phyloP scores from a whole-genome alignment of 2,329 filamentous ascomycete species.

The Chaetomium strumarium region DNA sequence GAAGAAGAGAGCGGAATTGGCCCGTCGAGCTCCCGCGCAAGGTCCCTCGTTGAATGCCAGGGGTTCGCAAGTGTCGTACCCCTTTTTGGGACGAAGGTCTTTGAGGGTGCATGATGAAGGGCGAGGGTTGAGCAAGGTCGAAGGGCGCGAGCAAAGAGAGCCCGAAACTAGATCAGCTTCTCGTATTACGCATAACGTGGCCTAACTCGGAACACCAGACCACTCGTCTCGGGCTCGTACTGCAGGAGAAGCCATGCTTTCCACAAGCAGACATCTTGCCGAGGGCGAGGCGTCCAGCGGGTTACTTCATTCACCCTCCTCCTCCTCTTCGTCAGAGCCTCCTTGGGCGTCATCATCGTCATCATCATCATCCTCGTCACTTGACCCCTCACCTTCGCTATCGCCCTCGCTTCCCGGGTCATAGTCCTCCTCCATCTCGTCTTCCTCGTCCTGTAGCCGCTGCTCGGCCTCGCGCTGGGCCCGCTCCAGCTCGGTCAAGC shows the following conservation, averaged over 20 bases:
- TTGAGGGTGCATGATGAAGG: too few species aligned
- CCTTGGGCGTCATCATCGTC: slow-evolving; percentile 39
- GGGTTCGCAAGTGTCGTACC: too few species aligned
- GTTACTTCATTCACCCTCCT: slow-evolving; percentile 32
- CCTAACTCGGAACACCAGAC: too few species aligned
- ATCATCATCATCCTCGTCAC: slow-evolving; percentile 47
- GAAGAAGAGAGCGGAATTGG: too few species aligned
- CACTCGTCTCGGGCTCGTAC: background rate
- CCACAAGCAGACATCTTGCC: too few species aligned
- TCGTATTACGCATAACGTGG: too few species aligned
- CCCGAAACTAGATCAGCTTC: too few species aligned
- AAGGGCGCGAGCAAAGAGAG: too few species aligned
- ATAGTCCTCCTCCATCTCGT: slow-evolving; percentile 61
- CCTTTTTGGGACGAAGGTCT: too few species aligned
- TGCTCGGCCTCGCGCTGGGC: slow-evolving; percentile 48
- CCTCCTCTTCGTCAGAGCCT: slow-evolving; percentile 37
- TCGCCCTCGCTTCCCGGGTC: slow-evolving; percentile 57
- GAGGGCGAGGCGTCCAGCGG: slow-evolving; percentile 3
- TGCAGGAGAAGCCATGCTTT: background rate
- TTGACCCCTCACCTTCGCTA: slow-evolving; percentile 49
- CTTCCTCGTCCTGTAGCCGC: slow-evolving; percentile 53
- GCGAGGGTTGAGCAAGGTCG: too few species aligned
- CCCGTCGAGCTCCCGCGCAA: too few species aligned
- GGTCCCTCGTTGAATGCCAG: too few species aligned
- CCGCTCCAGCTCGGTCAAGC: slow-evolving; percentile 44